Evolutionary conservation across 352 stramenopile species (phyloP).

Genomic region (Phytopythium litorale): DNA sequence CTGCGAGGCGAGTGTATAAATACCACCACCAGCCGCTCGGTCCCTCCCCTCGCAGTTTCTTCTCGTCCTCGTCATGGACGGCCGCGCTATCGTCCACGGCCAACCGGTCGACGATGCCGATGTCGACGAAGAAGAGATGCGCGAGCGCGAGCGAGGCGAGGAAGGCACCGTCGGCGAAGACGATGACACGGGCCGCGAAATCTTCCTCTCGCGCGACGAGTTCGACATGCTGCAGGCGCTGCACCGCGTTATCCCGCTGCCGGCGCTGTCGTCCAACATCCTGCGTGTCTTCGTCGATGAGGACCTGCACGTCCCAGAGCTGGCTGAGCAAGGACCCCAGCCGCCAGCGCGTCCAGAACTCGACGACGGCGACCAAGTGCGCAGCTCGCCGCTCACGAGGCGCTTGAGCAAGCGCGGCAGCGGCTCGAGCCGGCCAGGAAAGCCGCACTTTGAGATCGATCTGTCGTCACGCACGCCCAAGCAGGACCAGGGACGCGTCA

Average conservation of each 20-base stretch:
- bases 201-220: constrained; percentile 46
- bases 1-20: neutral
- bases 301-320: constrained; percentile 41
- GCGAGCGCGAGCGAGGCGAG: constrained; percentile 3
- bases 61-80: neutral
- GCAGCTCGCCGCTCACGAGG: constrained; percentile 23
- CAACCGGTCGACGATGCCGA: neutral
- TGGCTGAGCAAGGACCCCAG: neutral
- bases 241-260: constrained; percentile 49
- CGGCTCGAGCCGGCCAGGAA: constrained; percentile 8
- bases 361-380: constrained; percentile 1
- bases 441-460: constrained; percentile 45
- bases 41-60: neutral
- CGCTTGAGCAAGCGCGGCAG: constrained; percentile 23
- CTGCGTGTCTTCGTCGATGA: constrained; percentile 50
- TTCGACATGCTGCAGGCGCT: constrained; percentile 55
- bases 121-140: neutral
- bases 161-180: neutral
- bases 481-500: neutral
- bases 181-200: constrained; percentile 20
- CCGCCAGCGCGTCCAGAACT: constrained; percentile 1
- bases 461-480: constrained; percentile 20
- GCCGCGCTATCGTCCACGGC: neutral
- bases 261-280: constrained; percentile 46
- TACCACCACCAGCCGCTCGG: neutral